phyloP scores from a whole-genome alignment of 2,329 filamentous ascomycete genomes.

The Zasmidium citrigriseum region DNA sequence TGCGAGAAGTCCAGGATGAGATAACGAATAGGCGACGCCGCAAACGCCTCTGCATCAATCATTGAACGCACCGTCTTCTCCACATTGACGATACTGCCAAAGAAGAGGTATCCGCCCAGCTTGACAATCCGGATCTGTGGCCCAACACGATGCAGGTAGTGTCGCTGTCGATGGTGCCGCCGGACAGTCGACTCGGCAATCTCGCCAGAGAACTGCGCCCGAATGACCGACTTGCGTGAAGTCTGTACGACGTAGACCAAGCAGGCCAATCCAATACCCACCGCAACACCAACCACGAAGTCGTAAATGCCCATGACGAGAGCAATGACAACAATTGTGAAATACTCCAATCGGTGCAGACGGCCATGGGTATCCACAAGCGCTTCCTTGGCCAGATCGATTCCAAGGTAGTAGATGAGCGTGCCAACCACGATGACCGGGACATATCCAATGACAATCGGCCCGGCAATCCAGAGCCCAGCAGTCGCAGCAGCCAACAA shows the following conservation, averaged over 20 bases:
- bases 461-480: constrained; percentile 81
- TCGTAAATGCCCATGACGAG: constrained; percentile 96
- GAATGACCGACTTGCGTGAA: constrained; percentile 83
- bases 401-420: constrained; percentile 90
- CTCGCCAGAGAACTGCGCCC: constrained; percentile 85
- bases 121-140: constrained; percentile 90
- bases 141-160: constrained; percentile 82
- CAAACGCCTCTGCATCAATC: constrained; percentile 80
- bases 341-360: constrained; percentile 80
- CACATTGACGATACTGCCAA: constrained; percentile 94
- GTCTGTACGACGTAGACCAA: constrained; percentile 89
- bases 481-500: constrained; percentile 80
- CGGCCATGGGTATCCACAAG: constrained; percentile 87
- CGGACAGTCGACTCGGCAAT: constrained; percentile 90
- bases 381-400: constrained; percentile 87
- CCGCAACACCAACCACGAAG: constrained; percentile 90
- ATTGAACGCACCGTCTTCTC: constrained; percentile 83
- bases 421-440: constrained; percentile 96
- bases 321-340: constrained; percentile 86
- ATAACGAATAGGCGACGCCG: constrained; percentile 78
- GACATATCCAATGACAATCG: constrained; percentile 87
- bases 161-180: constrained; percentile 83
- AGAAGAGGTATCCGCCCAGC: constrained; percentile 93
- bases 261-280: constrained; percentile 90
- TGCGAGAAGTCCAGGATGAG: constrained; percentile 85